Base-by-base conservation (phyloP, 1,139 yeast species). In the Yamadazyma spencermartinsiae region DNA sequence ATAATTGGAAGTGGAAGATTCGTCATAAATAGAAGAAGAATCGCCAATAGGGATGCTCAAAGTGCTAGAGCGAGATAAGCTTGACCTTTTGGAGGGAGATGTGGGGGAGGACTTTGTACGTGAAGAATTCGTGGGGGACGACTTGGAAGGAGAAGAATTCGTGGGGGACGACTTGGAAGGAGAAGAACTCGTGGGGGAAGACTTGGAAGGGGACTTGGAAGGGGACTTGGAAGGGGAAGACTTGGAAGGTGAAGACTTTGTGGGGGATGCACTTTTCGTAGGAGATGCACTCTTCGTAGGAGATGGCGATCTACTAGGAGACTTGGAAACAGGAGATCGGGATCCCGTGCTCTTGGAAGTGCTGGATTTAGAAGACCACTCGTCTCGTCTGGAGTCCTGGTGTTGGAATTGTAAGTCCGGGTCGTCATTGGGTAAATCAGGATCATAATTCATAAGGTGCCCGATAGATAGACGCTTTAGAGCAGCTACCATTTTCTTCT, bases 401-500 rank as follows among this genome's bases (percentile, higher is more conserved):
- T 31, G 58, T 57, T 41, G 67, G 31, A 47, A 53, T 35, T 42
- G 60, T 31, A 65, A 53, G 7, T 67, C 71, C 35, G 58, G 46
- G 35, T 73, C 79, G 32, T 66, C 72, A 37, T 55, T 57, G 7
- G 82, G 82, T 30, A 77, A 58, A 51, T 78, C 83, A 2, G 82
- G 82, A 48, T 78, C 82, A 45, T 69, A 74, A 45, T 64, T 69
- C 66, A 78, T 65, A 55, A 71, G 56, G 51, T 75, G 69, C 11
- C 82, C 82, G 12, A 78, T 74, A 6, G 80, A 74, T 17, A 77
- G 60, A 40, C 83, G 62, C 53, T 78, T 78, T 44, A 78, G 62
- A 11, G 81, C 80, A 25, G 79, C 76, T 49, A 78, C 82, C 65
- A 75, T 73, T 56, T 74, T 73, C 58, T 76, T 74, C 51, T 78